Evolutionary conservation across 257 asterid genomes (phyloP), one percentile per base, ranked within the genome.

Genomic region (Solanum tacnaense): DNA sequence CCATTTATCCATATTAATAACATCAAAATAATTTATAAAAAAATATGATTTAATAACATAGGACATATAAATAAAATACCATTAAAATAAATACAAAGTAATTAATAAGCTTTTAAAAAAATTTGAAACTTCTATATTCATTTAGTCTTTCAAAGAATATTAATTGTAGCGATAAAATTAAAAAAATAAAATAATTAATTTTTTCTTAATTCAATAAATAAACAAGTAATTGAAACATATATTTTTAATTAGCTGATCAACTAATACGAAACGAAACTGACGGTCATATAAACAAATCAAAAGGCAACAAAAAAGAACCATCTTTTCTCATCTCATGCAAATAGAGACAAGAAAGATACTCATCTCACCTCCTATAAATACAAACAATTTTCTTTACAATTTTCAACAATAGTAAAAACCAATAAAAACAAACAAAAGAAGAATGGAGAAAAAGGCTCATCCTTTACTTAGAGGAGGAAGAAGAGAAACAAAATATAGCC

Each of bases 401-500:
- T 1, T 46, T 5, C 68, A 46, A 81, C 27, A 46, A 2, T 4
- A 81, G n/a, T 67, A 9, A 38, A 87, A 73, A 49, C 15, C 83
- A 52, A 41, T 23, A 23, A 31, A 31, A 31, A 34, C 4, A 39
- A 20, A 62, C 23, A 68, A 18, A 76, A 2, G 27, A 35, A 39
- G 18, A 86, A 93, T 93, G 96, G 93, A 11, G 81, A 90, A 87
- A 68, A 88, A 89, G 44, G 88, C 92, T 87, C 95, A 96, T 92
- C 95, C 96, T 84, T 88, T 92, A 56, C 93, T 96, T 1, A 93
- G 68, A 67, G 98, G 98, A 35, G 94, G 96, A 89, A 94, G 91
- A 79, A 94, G 96, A 90, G 94, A 95, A 68, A 91, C 90, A 49
- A 96, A 94, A 88, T 95, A 92, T 89, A 92, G 91, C 79, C 98